These are phyloP conservation scores for Gossypium arboreum DNA, from an alignment of 345 rosid species.

Conservation along the genomic window DNA sequence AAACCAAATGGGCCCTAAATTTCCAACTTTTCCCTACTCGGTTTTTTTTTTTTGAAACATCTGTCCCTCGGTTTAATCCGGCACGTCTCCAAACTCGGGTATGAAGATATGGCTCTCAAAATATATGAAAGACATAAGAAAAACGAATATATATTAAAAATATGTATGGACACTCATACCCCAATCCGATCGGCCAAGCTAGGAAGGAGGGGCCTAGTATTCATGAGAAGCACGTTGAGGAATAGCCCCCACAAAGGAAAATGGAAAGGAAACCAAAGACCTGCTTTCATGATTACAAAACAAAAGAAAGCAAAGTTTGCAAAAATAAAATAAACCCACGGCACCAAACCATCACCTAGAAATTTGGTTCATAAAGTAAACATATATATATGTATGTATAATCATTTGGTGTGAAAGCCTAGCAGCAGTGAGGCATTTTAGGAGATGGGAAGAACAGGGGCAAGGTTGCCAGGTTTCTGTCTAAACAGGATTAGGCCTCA, in stretches of 20 bases:
- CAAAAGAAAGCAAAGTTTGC: conserved; percentile 16
- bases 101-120: too few species aligned
- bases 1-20: too few species aligned
- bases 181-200: too few species aligned
- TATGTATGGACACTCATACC: not conserved
- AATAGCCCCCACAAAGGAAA: conserved; percentile 33
- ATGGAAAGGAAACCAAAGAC: conserved; percentile 20
- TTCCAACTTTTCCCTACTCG: too few species aligned
- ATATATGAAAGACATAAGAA: too few species aligned
- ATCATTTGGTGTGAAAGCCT: conserved; percentile 1
- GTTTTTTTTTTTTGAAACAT: too few species aligned
- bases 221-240: conserved; percentile 53
- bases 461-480: conserved; percentile 64
- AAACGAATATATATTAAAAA: too few species aligned
- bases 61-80: too few species aligned
- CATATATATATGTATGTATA: conserved; percentile 16
- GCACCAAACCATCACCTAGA: conserved; percentile 25
- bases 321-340: conserved; percentile 8
- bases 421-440: not conserved
- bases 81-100: too few species aligned
- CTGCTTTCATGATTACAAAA: conserved; percentile 26
- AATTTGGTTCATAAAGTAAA: conserved; percentile 19
- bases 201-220: conserved; percentile 36
- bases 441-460: conserved; percentile 49
- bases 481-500: conserved; percentile 81